phyloP scores from a whole-genome alignment of 768 basidiomycete species.

The Boletus patriciae region DNA sequence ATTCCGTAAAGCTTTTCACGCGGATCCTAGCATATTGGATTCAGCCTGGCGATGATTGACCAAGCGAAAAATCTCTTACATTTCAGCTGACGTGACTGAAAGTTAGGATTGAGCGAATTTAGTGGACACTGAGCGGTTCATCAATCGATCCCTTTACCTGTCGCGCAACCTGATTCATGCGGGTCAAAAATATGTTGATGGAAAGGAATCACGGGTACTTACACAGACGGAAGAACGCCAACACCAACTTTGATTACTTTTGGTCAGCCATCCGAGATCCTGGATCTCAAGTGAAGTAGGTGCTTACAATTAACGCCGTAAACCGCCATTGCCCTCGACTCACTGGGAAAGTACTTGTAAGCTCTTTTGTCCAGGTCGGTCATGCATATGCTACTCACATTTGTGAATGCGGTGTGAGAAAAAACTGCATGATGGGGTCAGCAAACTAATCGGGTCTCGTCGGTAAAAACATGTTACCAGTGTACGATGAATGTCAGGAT shows the following conservation, averaged over 20 bases:
- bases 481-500: conserved; percentile 52
- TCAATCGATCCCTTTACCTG: conserved; percentile 18
- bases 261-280: conserved; percentile 4
- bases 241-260: conserved; percentile 20
- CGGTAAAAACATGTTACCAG: conserved; percentile 35
- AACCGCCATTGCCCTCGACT: conserved; percentile 30
- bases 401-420: conserved; percentile 17
- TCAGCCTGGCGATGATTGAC: background rate
- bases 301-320: conserved; percentile 37
- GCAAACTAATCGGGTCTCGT: background rate
- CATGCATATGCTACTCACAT: background rate
- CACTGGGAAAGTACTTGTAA: conserved; percentile 19
- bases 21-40: conserved; percentile 22
- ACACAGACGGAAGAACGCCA: conserved; percentile 36
- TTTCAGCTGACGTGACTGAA: conserved; percentile 32
- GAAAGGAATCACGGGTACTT: conserved; percentile 4
- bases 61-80: conserved; percentile 18
- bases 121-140: conserved; percentile 10
- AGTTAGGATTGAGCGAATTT: conserved; percentile 14
- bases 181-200: background rate
- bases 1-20: conserved; percentile 23
- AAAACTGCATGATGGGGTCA: background rate
- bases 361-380: background rate
- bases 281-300: conserved; percentile 1
- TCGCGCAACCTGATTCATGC: conserved; percentile 35